Evolutionary conservation across 2,329 filamentous ascomycete genomes (phyloP).

Genomic region (Spiromastix sp.): DNA sequence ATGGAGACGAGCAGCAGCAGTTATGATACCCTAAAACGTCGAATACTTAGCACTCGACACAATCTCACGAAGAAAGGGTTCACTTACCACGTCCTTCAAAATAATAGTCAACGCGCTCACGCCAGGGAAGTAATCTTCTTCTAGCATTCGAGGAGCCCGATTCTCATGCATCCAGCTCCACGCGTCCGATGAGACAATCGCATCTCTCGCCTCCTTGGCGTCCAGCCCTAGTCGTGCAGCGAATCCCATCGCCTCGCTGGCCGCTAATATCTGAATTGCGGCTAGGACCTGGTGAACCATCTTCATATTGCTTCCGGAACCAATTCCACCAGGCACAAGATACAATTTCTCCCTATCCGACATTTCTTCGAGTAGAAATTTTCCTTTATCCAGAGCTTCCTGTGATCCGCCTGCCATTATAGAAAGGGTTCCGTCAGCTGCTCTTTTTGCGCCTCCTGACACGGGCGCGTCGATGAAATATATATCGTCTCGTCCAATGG

Average conservation of each 20-base stretch:
- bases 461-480: constrained; percentile 62
- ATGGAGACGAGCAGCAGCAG: constrained; percentile 48
- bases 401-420: constrained; percentile 61
- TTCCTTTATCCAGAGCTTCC: constrained; percentile 46
- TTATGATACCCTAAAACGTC: constrained; percentile 48
- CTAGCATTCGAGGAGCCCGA: constrained; percentile 45
- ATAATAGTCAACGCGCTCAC: constrained; percentile 52
- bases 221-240: constrained; percentile 47
- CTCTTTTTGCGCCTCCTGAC: constrained; percentile 58
- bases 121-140: constrained; percentile 42
- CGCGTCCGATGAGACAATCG: constrained; percentile 38
- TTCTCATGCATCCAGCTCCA: constrained; percentile 56
- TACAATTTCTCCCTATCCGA: constrained; percentile 50
- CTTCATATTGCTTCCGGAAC: constrained; percentile 53
- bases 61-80: too few species aligned
- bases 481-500: constrained; percentile 50
- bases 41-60: too few species aligned
- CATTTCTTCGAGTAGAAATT: constrained; percentile 52
- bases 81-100: constrained; percentile 43
- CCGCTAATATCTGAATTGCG: constrained; percentile 51
- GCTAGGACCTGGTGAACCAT: constrained; percentile 55
- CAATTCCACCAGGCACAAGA: constrained; percentile 49
- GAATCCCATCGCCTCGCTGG: constrained; percentile 51
- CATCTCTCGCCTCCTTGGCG: constrained; percentile 31
- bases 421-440: constrained; percentile 60